phyloP scores from a whole-genome alignment of 495 filamentous ascomycete species.

The Filosporella fistucella region DNA sequence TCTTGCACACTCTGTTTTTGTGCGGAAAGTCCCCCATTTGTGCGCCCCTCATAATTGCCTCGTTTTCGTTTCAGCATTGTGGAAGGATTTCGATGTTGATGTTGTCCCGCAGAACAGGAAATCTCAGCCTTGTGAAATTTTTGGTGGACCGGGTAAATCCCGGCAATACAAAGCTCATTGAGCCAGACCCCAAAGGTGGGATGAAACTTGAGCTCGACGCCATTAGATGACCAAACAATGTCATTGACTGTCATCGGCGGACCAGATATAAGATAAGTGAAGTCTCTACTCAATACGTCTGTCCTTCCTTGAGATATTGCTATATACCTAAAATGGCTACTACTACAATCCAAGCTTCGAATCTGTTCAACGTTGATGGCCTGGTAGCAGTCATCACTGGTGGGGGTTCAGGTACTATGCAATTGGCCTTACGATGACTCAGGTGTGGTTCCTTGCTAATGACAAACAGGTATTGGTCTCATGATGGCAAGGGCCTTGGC shows the following conservation, averaged over 20 bases:
- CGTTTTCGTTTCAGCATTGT: slow-evolving; percentile 26
- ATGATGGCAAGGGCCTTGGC: slow-evolving; percentile 63
- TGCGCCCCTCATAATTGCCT: slow-evolving; percentile 5
- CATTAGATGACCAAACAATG: neutral
- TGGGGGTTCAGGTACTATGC: slow-evolving; percentile 52
- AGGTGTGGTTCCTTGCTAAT: neutral
- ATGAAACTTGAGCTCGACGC: neutral
- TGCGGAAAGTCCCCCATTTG: neutral
- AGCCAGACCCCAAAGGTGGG: slow-evolving; percentile 7
- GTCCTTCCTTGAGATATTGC: too few relatives aligned
- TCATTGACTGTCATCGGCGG: neutral
- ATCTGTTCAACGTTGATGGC: slow-evolving; percentile 53
- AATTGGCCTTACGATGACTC: too few relatives aligned
- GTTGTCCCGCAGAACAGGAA: neutral
- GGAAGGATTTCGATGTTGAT: neutral
- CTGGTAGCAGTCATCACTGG: slow-evolving; percentile 60
- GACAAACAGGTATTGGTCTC: slow-evolving; percentile 53
- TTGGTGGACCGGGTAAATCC: neutral
- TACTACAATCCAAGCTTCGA: slow-evolving; percentile 28
- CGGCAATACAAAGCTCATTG: neutral
- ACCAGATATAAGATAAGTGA: neutral
- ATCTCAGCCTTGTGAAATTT: slow-evolving; percentile 14
- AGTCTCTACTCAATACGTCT: too few relatives aligned
- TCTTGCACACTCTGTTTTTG: slow-evolving; percentile 33
- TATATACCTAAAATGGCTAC: slow-evolving; percentile 13